Evolutionary conservation across 169 alveolate species (phyloP), one percentile per base, ranked within the genome.

Genomic region (Plasmodium berghei): DNA sequence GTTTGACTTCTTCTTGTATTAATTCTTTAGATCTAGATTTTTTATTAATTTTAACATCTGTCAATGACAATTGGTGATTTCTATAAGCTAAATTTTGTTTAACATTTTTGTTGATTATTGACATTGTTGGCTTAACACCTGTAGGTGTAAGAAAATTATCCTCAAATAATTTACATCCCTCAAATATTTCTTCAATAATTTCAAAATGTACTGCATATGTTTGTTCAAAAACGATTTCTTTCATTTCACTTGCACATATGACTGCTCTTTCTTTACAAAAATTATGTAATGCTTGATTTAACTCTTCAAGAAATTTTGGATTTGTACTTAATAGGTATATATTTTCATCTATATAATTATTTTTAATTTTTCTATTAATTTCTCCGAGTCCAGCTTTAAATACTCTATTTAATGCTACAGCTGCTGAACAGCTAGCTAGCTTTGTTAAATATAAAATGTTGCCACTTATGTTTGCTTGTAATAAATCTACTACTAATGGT

Each of bases 191-290:
- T 56, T 92, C 96, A 5, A 94, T 95, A 74, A 95, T 95, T 59
- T 95, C 98, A 72, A 95, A 95, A 86, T 93, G 97, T 26, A 96
- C 93, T 22, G 98, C 96, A 91, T 95, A 93, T 49, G 98, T 94
- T 80, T 96, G 98, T 92, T 96, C 98, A 70, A 96, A 80, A 24
- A 96, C 94, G 77, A 95, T 86, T 72, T 96, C 95, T 87, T 90
- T 93, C 98, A 96, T 96, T 49, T 96, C 95, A 20, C 62, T 88
- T 14, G 97, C 94, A 73, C 98, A 96, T 22, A 58, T 93, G 40
- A 85, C 87, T 10, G 98, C 98, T 92, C 95, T 95, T 87, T 92
- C 95, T 40, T 94, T 70, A 49, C 97, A 94, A 71, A 77, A 94
- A 73, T 94, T 95, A 87, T 94, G 95, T 28, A 92, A 72, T 45